Evolutionary conservation across 2,329 filamentous ascomycete genomes (phyloP).

Genomic region (Penicillium olsonii): DNA sequence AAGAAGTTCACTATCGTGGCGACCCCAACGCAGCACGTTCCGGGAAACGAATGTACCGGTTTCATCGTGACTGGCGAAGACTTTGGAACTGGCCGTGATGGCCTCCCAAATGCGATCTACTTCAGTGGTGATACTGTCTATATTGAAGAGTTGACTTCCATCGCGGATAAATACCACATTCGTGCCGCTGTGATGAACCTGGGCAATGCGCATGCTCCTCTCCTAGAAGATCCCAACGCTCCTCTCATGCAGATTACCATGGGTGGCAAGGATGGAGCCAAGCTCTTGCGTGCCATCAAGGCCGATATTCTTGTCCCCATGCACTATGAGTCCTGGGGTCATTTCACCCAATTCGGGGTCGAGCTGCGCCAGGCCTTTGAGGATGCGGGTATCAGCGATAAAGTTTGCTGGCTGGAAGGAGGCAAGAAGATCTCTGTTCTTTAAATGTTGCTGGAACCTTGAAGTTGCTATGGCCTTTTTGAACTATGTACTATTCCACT

Average conservation of each 20-base stretch:
- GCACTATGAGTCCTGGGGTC: conserved; percentile 51
- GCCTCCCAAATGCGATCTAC: conserved; percentile 50
- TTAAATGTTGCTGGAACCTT: too few relatives aligned
- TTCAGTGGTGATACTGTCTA: conserved; percentile 55
- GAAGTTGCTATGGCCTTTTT: too few relatives aligned
- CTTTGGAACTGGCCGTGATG: conserved; percentile 41
- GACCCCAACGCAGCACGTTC: conserved; percentile 49
- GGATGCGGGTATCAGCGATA: conserved; percentile 36
- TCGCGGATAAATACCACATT: conserved; percentile 41
- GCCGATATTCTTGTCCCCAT: conserved; percentile 50
- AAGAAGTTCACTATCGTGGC: conserved; percentile 43
- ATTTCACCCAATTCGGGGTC: conserved; percentile 43
- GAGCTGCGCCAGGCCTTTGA: conserved; percentile 35
- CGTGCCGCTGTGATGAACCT: conserved; percentile 45
- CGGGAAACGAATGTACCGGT: conserved; percentile 48
- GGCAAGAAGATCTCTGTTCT: too few relatives aligned
- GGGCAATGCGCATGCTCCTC: conserved; percentile 26
- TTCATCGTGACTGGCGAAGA: conserved; percentile 43
- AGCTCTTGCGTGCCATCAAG: conserved; percentile 41
- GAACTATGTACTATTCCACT: too few relatives aligned
- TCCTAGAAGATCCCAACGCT: not conserved
- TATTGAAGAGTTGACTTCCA: conserved; percentile 41
- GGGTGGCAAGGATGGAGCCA: conserved; percentile 46
- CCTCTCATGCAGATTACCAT: conserved; percentile 44
- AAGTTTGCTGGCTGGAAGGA: conserved; percentile 36